These are phyloP conservation scores for Geotrichum histeridarum DNA, from an alignment of 1,139 yeast genomes.

Conservation along the genomic window DNA sequence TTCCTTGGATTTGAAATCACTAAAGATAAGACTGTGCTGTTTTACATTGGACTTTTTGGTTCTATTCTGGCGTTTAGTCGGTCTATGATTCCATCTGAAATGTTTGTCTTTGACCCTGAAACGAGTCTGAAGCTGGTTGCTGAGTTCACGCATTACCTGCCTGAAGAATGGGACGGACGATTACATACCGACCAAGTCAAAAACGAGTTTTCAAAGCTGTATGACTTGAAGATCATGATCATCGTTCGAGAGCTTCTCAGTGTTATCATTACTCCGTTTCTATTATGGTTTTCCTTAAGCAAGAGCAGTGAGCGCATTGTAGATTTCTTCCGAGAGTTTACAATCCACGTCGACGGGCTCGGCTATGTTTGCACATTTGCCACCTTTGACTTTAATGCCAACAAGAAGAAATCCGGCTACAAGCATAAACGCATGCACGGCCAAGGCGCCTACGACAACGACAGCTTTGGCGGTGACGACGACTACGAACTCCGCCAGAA, in stretches of 20 bases:
- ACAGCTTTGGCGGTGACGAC: constrained; percentile 6
- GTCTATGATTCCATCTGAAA: constrained; percentile 52
- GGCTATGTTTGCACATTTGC: constrained; percentile 95
- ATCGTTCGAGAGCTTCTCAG: constrained; percentile 75
- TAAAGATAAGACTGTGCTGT: constrained; percentile 71
- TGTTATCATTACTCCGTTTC: constrained; percentile 76
- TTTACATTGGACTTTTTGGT: constrained; percentile 84
- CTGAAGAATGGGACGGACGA: constrained; percentile 77
- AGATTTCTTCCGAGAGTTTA: constrained; percentile 84
- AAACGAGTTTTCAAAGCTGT: constrained; percentile 71
- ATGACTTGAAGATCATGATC: constrained; percentile 67
- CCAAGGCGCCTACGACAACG: constrained; percentile 22
- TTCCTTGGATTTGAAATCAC: constrained; percentile 87
- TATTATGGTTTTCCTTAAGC: constrained; percentile 79
- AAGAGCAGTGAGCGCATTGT: constrained; percentile 66
- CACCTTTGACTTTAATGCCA: constrained; percentile 70
- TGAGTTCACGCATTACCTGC: constrained; percentile 84
- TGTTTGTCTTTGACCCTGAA: constrained; percentile 82
- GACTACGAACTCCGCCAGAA: constrained; percentile 31
- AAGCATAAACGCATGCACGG: constrained; percentile 22
- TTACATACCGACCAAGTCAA: constrained; percentile 81
- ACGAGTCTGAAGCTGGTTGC: constrained; percentile 72
- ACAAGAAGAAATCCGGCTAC: constrained; percentile 40
- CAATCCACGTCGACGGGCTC: constrained; percentile 86
- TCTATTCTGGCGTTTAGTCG: constrained; percentile 71